Evolutionary conservation across 1,284 basidiomycete species (phyloP).

Genomic region (Pseudozyma tsukubaensis): DNA sequence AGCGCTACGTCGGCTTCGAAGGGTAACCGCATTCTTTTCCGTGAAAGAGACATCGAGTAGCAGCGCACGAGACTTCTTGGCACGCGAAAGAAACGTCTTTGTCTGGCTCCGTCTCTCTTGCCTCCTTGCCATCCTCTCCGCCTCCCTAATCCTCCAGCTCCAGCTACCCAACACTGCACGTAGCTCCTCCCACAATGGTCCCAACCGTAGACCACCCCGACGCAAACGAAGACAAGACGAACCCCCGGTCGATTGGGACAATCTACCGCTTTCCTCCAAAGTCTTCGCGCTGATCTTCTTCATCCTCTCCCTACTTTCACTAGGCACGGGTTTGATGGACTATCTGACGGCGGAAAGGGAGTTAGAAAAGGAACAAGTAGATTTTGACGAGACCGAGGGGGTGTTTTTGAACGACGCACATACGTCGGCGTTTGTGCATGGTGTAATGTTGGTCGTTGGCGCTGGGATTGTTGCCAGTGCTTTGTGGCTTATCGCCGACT

Average conservation of each 20-base stretch:
- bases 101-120: constrained; percentile 38
- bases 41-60: constrained; percentile 17
- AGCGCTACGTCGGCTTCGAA: too few relatives aligned
- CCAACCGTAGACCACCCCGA: neutral
- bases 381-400: constrained; percentile 48
- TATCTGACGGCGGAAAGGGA: constrained; percentile 30
- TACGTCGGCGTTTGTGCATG: constrained; percentile 24
- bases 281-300: constrained; percentile 32
- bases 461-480: constrained; percentile 30
- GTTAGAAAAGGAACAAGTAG: constrained; percentile 41
- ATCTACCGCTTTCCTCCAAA: constrained; percentile 24
- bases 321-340: constrained; percentile 25
- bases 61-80: constrained; percentile 39
- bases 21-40: constrained; percentile 10
- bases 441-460: constrained; percentile 30
- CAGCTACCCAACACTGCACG: constrained; percentile 22
- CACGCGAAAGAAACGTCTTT: constrained; percentile 44
- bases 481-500: constrained; percentile 25
- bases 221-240: neutral
- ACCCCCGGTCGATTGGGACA: constrained; percentile 23
- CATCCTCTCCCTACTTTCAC: constrained; percentile 17
- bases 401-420: constrained; percentile 42
- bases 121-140: constrained; percentile 39
- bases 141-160: constrained; percentile 33
- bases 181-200: neutral